Conservation (phyloP, 2,329 filamentous ascomycete genomes). For the Elsinoe batatas region DNA sequence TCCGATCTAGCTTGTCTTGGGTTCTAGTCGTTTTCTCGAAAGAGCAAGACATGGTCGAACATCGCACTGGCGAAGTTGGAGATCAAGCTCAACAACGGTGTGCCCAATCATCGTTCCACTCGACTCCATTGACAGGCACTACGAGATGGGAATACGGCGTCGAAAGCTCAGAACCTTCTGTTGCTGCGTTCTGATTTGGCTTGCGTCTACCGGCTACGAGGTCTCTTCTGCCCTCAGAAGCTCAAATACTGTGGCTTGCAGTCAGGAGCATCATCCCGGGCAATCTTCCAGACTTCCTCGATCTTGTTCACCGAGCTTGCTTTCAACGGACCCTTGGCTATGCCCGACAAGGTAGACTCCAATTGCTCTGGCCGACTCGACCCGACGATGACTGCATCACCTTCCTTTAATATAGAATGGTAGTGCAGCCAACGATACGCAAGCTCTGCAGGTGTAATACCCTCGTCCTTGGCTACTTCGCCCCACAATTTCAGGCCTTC, state of each 20-base stretch:
- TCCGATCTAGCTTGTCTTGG: no score
- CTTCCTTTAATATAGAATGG: constrained; percentile 30
- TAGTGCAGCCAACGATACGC: constrained; percentile 37
- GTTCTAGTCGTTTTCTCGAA: no score
- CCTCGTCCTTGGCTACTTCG: constrained; percentile 31
- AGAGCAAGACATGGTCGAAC: no score
- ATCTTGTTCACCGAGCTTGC: constrained; percentile 25
- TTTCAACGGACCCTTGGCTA: constrained; percentile 26
- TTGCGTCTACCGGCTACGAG: no score
- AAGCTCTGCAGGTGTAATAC: constrained; percentile 30
- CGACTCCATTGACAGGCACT: no score
- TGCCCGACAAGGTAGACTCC: constrained; percentile 24
- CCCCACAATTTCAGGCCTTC: constrained; percentile 32
- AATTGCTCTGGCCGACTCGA: constrained; percentile 26
- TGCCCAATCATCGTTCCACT: no score
- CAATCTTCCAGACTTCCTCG: constrained; percentile 27
- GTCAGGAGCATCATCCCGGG: constrained; percentile 27
- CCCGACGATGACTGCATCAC: constrained; percentile 35
- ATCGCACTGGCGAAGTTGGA: no score
- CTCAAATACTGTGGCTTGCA: constrained; percentile 4
- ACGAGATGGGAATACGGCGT: no score
- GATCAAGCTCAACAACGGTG: no score
- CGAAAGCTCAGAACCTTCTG: no score
- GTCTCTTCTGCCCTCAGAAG: background rate
- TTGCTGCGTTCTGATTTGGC: no score